Evolutionary conservation across 2,329 filamentous ascomycete species (phyloP), one percentile per base, ranked within the genome.

Genomic region (Aspergillus texensis): DNA sequence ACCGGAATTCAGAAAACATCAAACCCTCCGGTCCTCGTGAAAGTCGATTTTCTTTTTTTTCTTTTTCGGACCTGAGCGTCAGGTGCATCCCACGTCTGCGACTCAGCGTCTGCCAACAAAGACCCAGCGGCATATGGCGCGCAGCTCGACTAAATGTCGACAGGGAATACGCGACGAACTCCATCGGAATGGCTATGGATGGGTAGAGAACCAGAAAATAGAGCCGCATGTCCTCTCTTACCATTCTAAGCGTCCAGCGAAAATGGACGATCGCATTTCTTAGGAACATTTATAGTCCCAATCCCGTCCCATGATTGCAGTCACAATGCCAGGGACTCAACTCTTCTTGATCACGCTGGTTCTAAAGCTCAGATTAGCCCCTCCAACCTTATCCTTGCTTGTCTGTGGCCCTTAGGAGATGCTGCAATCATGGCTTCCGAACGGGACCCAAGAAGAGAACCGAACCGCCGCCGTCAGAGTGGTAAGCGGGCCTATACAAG

Each of bases 31-130:
- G 2, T 4, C 46, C 24, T 52, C 19, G 19, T 32, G 28, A 34
- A 52, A 19, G 14, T 21, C 36, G 21, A 6, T 30, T 36, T 6
- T 26, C 12, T 54, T 1, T 26, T 26, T 55, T 39, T 55, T 26
- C 21, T 16, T 55, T 36, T 60, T 43, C 36, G 14, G 48, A 21
- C 12, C 19, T 19, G 50, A 46, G 28, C 30, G 36, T 60, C 58
- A 60, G 50, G 34, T 55, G 58, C 58, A 28, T 30, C 16, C 36
- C 32, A n/a, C 24, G 32, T 34, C 58, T 55, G 34, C 58, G 58
- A 55, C 48, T 60, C 50, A 43, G 34, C 50, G 34, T 54, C 10
- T 52, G 50, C 48, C 58, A 60, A 60, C 58, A 55, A 60, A 54
- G 36, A 26, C 52, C 8, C 21, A 28, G 12, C 52, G n/a, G n/a